Base-by-base conservation (phyloP, 805 yeast genomes). In the Yarrowia sp. region DNA sequence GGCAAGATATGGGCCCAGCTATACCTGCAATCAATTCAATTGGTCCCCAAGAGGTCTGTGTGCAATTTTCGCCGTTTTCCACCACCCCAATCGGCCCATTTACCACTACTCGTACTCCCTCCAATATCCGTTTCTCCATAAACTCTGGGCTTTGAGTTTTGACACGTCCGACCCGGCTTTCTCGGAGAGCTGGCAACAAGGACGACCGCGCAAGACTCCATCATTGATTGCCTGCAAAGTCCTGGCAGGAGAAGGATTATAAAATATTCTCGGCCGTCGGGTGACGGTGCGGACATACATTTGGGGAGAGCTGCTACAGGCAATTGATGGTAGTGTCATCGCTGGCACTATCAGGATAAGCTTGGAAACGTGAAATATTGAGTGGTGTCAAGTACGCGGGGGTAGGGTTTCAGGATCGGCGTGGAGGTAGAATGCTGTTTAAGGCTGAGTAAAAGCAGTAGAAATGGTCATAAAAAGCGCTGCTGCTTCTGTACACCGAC, bases 131-230 rank as follows among this genome's bases (percentile, higher is more conserved):
- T 45, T 56, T n/a, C 65, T 45, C 65, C 65, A 43, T 43, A 59
- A 59, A 59, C 65, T 59, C 52, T 59, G 42, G 15, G 19, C 19
- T 19, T 59, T 58, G 46, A 59, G 36, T 40, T 59, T 59, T 38
- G 52, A 32, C 52, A 59, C 52, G 65, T 59, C 65, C 65, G 65
- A 59, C 52, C 65, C 65, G 65, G 65, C 65, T 59, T 59, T 59
- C 65, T 59, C 63, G 63, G 63, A 41, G 40, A 15, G 19, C 48
- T 15, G 40, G 12, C 63, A 56, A 49, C 48, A 56, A 41, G 41
- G 48, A 19, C 26, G 10, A 45, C 38, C 36, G 46, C 19, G 46
- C 22, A 16, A 12, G 22, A 26, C 48, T 19, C 22, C 10, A 26
- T 40, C 26, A 15, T 41, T 56, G 26, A 26, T 56, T 56, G 63